A percentile compares a stretch with the other conserved stretches of the same genome.
Conservation (phyloP, 805 yeast species). For the Jamesozyma rosinii region DNA sequence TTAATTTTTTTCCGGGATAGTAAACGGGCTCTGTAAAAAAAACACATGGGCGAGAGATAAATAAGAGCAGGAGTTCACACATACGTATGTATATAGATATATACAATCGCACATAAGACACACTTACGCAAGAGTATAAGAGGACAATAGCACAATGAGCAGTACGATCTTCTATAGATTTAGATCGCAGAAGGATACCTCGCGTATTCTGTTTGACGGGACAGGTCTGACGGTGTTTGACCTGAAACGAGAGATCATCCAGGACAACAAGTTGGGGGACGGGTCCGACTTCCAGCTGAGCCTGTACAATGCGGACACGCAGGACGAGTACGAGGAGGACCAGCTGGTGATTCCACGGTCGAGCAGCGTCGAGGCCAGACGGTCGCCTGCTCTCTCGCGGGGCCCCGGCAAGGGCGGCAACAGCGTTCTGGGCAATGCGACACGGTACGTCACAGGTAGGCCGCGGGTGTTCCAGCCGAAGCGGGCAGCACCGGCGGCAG, state of each 20-base stretch:
- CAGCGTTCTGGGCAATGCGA: constrained; percentile 47
- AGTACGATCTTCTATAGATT: constrained; percentile 83
- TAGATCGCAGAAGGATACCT: constrained; percentile 69
- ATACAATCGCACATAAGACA: too few relatives aligned
- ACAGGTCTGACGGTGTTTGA: constrained; percentile 95
- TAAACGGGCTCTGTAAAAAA: too few relatives aligned
- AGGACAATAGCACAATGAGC: constrained; percentile 62
- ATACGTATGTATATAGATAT: too few relatives aligned
- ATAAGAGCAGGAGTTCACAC: too few relatives aligned
- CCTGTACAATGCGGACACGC: constrained; percentile 61
- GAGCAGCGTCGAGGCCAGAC: constrained; percentile 65
- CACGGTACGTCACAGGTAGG: constrained; percentile 64
- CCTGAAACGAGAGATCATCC: constrained; percentile 79
- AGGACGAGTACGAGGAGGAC: constrained; percentile 76
- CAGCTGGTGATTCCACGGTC: constrained; percentile 87
- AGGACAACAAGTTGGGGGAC: constrained; percentile 68
- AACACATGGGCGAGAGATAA: too few relatives aligned
- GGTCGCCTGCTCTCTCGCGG: constrained; percentile 55
- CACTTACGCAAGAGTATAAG: too few relatives aligned
- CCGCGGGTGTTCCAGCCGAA: constrained; percentile 41
- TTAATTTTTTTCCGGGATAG: too few relatives aligned
- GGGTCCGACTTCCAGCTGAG: constrained; percentile 77
- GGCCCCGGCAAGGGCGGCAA: constrained; percentile 20
- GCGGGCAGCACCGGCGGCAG: constrained; percentile 12
- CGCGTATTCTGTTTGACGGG: constrained; percentile 83